Evolutionary conservation across 163 green algal species (phyloP), one percentile per base, ranked within the genome.

Genomic region (Coccomyxa subellipsoidea): DNA sequence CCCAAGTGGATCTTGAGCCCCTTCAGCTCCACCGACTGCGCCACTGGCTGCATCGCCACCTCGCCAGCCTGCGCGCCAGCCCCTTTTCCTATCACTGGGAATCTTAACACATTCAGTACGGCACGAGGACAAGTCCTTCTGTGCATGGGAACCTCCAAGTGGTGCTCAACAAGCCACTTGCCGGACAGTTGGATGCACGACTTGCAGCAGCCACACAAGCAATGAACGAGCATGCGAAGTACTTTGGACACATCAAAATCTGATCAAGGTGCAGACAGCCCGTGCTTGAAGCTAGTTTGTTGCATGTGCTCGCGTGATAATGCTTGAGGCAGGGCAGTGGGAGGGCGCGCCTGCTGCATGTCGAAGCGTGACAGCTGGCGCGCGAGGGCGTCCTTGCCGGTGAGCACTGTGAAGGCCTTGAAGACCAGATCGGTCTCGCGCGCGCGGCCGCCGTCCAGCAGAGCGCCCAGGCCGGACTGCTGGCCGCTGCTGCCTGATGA

Each of bases 1-100:
- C 96, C 96, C 77, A 99, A 87, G 47, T 86, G 82, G 32, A 99
- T 77, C 54, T 83, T 79, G 54, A 97, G 86, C 5, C 89, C 84
- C 35, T 89, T 72, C 77, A 96, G 85, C 5, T 70, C 31, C 76
- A 94, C 70, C 34, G 81, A 7, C 54, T 88, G 78, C 54, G 85
- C 83, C n/a, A 87, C 82, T 21, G 38, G 37, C 80, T 87, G 76
- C n/a, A 66, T 31, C 2, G 47, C 82, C 32, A 85, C 69, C 23
- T 79, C 54, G n/a, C 82, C 80, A 6, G 73, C 54, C 81, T 86
- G 66, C 66, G 15, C 29, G 4, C 29, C 29, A 72, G 25, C 9
- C 31, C 27, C 66, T 34, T 23, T 34, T n/a, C 31, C 66, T 54
- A 10, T 59, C 47, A 59, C 15, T 18, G 5, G 8, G 8, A 59